phyloP scores from a whole-genome alignment of 2,329 filamentous ascomycete genomes.

The Trichoderma polysporum region DNA sequence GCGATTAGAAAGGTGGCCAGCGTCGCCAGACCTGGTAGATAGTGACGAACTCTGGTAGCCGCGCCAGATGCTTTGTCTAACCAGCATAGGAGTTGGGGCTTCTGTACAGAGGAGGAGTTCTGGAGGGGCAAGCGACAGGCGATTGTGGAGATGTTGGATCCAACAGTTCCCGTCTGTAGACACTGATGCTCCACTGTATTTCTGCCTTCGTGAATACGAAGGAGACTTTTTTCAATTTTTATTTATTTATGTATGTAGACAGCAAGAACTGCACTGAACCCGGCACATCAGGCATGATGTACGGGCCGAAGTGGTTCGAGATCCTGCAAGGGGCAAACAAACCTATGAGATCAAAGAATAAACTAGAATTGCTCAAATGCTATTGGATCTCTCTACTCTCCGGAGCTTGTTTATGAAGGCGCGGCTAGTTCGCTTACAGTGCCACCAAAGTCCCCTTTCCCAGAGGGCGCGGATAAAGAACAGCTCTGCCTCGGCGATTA shows the following conservation, averaged over 20 bases:
- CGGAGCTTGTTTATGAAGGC: not conserved
- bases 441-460: not conserved
- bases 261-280: not conserved
- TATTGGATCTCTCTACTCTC: not conserved
- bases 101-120: too few species aligned
- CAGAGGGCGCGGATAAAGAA: constrained; percentile 1
- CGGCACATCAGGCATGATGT: not conserved
- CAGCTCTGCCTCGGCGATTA: not conserved
- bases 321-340: not conserved
- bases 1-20: constrained; percentile 17
- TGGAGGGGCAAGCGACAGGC: too few species aligned
- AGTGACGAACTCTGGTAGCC: constrained; percentile 26
- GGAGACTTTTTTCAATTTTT: not conserved
- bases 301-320: not conserved
- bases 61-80: too few species aligned
- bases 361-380: not conserved
- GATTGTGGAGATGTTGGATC: not conserved
- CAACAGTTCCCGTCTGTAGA: too few species aligned
- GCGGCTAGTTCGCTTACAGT: constrained; percentile 17
- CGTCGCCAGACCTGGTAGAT: constrained; percentile 23
- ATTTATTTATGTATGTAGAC: not conserved
- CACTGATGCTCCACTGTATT: not conserved
- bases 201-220: not conserved
- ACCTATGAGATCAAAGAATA: not conserved
- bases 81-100: too few species aligned